Percentiles rank a stretch among this genome's conserved stretches.
phyloP scores from a whole-genome alignment of 306 rosid genomes.

The Gynostemma pentaphyllum region DNA sequence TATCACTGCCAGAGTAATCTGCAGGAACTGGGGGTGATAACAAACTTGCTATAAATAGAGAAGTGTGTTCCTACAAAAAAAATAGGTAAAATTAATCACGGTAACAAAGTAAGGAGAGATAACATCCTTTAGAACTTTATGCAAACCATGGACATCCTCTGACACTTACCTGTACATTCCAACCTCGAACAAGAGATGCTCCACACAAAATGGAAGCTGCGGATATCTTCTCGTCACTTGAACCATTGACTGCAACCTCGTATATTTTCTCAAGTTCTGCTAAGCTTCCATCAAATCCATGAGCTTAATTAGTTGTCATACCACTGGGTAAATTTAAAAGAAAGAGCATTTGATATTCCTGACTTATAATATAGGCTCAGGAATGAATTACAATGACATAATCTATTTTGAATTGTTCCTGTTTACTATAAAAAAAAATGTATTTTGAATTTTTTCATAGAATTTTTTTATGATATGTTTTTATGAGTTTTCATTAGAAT shows the following conservation, averaged over 20 bases:
- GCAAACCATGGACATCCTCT: slow-evolving; percentile 5
- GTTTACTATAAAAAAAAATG: no score
- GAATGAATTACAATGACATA: background rate
- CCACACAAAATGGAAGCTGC: slow-evolving; percentile 89
- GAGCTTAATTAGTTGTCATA: slow-evolving; percentile 56
- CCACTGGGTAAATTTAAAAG: slow-evolving; percentile 26
- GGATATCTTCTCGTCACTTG: slow-evolving; percentile 76
- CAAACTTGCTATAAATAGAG: slow-evolving; percentile 47
- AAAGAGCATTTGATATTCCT: slow-evolving; percentile 32
- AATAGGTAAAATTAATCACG: slow-evolving; percentile 12
- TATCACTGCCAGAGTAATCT: slow-evolving; percentile 45
- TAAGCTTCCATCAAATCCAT: slow-evolving; percentile 90
- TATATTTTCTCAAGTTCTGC: slow-evolving; percentile 81
- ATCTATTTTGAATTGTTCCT: no score
- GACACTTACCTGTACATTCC: slow-evolving; percentile 74
- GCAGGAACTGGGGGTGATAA: slow-evolving; percentile 56
- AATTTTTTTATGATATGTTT: background rate
- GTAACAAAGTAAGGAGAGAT: slow-evolving; percentile 12
- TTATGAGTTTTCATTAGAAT: background rate
- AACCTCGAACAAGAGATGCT: slow-evolving; percentile 79
- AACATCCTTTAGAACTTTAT: background rate
- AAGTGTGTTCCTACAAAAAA: slow-evolving; percentile 63
- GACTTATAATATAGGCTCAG: slow-evolving; percentile 7
- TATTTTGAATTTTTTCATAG: background rate
- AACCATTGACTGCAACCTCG: slow-evolving; percentile 74